Conservation (phyloP, 164 flowering plant genomes). For the Sedum album region DNA sequence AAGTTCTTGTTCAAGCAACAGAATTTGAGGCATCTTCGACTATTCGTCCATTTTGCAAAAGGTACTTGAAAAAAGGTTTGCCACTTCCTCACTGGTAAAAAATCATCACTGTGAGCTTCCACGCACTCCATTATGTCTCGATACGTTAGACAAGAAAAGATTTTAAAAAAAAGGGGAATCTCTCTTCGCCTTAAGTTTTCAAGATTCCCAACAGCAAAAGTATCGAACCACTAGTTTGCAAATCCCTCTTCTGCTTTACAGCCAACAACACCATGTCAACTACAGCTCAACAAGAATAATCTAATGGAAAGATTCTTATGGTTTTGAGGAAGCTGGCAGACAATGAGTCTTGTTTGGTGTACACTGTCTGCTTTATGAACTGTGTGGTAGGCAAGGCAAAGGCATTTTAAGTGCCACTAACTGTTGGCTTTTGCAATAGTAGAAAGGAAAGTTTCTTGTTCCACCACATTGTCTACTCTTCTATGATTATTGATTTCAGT, state of each 20-base stretch:
- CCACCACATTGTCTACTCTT: neutral
- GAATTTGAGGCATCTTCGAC: neutral
- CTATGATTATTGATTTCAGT: neutral
- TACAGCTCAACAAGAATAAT: neutral
- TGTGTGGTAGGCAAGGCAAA: neutral
- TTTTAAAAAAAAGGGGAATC: neutral
- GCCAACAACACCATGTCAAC: neutral
- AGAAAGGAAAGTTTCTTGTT: neutral
- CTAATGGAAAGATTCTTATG: neutral
- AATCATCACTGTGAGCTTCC: neutral
- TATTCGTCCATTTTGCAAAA: neutral
- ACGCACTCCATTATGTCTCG: neutral
- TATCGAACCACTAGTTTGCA: neutral
- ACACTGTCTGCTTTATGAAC: neutral
- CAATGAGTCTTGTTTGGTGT: neutral
- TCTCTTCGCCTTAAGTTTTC: no score
- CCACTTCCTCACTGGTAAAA: neutral
- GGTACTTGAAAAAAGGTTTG: neutral
- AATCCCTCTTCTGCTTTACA: neutral
- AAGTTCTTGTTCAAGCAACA: neutral
- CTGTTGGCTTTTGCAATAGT: neutral
- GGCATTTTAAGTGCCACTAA: neutral
- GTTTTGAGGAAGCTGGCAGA: neutral
- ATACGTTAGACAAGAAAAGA: neutral
- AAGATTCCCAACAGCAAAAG: slow-evolving; percentile 1